phyloP scores from a whole-genome alignment of 257 asterid genomes.

The Anisodus tanguticus region DNA sequence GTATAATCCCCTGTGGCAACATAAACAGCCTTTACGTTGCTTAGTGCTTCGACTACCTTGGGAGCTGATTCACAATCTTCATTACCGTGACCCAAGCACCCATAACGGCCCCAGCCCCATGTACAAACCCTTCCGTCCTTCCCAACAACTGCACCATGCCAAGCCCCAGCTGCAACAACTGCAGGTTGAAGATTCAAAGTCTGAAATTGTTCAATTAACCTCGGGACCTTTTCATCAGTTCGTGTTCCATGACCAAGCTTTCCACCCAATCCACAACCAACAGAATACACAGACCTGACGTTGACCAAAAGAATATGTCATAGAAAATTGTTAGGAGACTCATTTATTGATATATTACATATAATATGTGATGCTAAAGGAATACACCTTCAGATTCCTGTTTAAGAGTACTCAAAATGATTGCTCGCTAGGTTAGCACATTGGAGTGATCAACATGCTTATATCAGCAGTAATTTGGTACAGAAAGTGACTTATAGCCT shows the following conservation, averaged over 20 bases:
- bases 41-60: conserved; percentile 85
- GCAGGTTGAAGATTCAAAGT: conserved; percentile 80
- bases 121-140: conserved; percentile 97
- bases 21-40: conserved; percentile 74
- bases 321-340: neutral
- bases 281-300: conserved; percentile 97
- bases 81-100: conserved; percentile 98
- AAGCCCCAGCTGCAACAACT: conserved; percentile 97
- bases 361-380: neutral
- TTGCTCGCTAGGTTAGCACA: neutral
- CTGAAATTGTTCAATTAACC: conserved; percentile 75
- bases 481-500: neutral
- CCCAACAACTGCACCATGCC: conserved; percentile 99
- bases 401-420: too few species aligned
- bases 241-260: conserved; percentile 92
- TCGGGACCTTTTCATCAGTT: conserved; percentile 89
- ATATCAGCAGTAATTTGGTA: neutral
- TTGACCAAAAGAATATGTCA: conserved; percentile 1
- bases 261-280: conserved; percentile 99
- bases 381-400: neutral
- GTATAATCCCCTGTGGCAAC: conserved; percentile 98
- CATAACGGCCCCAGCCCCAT: conserved; percentile 99
- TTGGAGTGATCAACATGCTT: neutral
- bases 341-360: neutral
- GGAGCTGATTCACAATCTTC: conserved; percentile 92